Base-by-base conservation (phyloP, 495 filamentous ascomycete genomes). In the Penicillium ucsense region DNA sequence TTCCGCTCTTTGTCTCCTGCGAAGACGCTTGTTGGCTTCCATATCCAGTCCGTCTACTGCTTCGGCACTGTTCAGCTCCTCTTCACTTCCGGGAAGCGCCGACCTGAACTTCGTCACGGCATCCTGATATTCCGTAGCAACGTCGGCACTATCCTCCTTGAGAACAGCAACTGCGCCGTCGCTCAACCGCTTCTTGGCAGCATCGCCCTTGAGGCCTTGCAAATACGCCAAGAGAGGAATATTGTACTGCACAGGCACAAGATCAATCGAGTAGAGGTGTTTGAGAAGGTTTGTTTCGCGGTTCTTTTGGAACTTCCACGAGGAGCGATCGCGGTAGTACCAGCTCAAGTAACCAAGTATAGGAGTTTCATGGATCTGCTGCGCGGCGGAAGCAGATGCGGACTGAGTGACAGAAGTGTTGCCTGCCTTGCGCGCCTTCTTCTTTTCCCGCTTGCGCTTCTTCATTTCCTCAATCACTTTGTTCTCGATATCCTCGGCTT, bases 271-370 rank as follows among this genome's bases (percentile, higher is more conserved):
- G 56, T 90, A 86, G 27, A 86, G 63, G 60, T 92, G 80, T 67
- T 89, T 90, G 62, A 95, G 78, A 10, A 95, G 66, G 46, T 84
- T 77, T 10, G 80, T 85, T 67, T 94, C 88, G 59, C 85, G 78
- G 46, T 83, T 84, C 70, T 95, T 95, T 71, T 90, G 90, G 70
- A 95, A 95, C 64, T 94, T 95, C 89, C 89, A 95, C 35, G 66
- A 70, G 0, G 72, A 64, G 38, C 78, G 81, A 40, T 78, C 72
- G 38, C 74, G 76, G 61, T 83, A 68, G 75, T 86, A 90, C 60
- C 76, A 74, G 28, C 70, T 74, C 20, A 95, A 73, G 61, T 95
- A 95, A 20, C 66, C 70, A 35, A 94, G 76, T 47, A 87, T 80
- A 4, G 82, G 78, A 39, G 78, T 74, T 54, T 79, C 64, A 45